Evolutionary conservation across 1,284 basidiomycete genomes (phyloP), one percentile per base, ranked within the genome.

Genomic region (Heliocybe sulcata): DNA sequence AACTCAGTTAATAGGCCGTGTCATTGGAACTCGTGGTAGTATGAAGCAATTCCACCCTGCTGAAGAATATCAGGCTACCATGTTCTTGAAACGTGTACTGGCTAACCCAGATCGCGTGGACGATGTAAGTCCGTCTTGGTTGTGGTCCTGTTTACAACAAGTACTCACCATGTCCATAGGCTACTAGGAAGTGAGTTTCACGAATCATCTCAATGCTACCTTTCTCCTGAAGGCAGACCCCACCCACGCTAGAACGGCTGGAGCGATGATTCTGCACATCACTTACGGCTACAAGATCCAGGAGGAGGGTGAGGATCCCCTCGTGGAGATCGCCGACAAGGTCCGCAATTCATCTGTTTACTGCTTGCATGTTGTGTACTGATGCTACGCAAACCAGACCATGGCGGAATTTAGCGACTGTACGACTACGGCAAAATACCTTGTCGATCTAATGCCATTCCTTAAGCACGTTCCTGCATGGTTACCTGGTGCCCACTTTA

Each of bases 401-500:
- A 42, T 49, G 47, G 23, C 10, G 12, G 47, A 26, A 26, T 26
- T 25, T 26, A 29, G 47, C 47, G 47, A 29, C 22, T 49, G 47
- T 22, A 25, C 23, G 12, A 26, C 47, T 25, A 16, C 23, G 11
- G 22, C 10, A 25, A 25, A 49, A 12, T 29, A 49, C 47, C 23
- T 29, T 26, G 23, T 26, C n/a, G 47, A 29, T 12, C 47, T 49
- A 4, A 8, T 54, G 2, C 45, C 45, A 3, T 31, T 38, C 22
- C 22, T 56, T 1, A 56, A 38, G 49, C 54, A 61, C 45, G 31
- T 65, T 8, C 64, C 60, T 19, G 19, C 38, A 0, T 62, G 60
- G 60, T 47, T 60, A 20, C 60, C 60, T 14, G 58, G 59, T 22
- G 54, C 56, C 9, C 51, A 52, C 12, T 62, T 57, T 53, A 27